Conservation (phyloP, 139 green algal species). For the Prasinococcaceae sp. region DNA sequence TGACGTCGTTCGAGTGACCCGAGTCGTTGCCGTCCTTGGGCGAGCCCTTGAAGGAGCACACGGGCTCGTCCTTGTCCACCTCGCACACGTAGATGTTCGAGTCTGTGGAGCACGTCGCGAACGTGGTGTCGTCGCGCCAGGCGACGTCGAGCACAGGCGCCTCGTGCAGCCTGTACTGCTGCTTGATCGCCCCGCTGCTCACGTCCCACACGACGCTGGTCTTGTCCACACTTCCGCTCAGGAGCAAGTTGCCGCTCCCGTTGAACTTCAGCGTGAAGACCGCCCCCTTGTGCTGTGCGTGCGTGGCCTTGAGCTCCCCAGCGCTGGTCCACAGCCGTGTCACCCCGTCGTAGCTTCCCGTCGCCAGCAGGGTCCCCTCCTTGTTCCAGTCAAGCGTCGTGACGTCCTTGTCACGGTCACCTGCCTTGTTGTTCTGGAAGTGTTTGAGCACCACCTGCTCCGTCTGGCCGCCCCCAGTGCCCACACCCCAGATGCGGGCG, state of each 20-base stretch:
- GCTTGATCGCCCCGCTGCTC: constrained; percentile 44
- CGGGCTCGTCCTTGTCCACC: constrained; percentile 43
- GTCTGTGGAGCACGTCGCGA: constrained; percentile 80
- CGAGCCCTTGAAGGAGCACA: too few species aligned
- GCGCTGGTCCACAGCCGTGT: constrained; percentile 62
- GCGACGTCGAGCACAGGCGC: constrained; percentile 76
- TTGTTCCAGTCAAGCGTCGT: constrained; percentile 83
- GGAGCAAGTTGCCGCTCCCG: constrained; percentile 64
- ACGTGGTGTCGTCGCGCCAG: constrained; percentile 73
- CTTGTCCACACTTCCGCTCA: constrained; percentile 74
- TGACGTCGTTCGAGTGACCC: constrained; percentile 79
- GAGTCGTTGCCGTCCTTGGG: too few species aligned
- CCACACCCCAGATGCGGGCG: constrained; percentile 61
- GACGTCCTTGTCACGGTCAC: constrained; percentile 61
- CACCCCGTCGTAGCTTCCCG: constrained; percentile 69
- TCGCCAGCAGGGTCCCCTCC: constrained; percentile 66
- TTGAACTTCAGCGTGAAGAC: constrained; percentile 92
- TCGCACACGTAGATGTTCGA: constrained; percentile 69
- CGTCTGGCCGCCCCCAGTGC: not conserved
- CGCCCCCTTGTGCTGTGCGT: constrained; percentile 61
- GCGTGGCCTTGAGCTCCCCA: constrained; percentile 56
- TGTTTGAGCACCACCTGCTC: constrained; percentile 34
- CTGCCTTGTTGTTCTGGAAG: constrained; percentile 23
- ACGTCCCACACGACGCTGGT: constrained; percentile 68
- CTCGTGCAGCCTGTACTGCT: constrained; percentile 61